phyloP scores from a whole-genome alignment of 2,329 filamentous ascomycete species.

The Juglanconis oblonga region DNA sequence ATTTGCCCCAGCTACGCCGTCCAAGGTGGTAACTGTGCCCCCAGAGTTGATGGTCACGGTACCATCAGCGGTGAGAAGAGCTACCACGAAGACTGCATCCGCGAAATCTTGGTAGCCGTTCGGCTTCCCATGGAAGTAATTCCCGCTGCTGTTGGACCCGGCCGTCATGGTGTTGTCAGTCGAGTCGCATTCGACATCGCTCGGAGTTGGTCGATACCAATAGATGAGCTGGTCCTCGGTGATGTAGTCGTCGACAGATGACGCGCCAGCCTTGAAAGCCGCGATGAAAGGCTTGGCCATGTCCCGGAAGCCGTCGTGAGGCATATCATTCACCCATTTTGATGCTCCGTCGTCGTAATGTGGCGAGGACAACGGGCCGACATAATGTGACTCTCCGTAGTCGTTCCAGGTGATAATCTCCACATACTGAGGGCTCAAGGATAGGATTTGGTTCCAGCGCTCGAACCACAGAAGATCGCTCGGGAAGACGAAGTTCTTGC shows the following conservation, averaged over 20 bases:
- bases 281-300: slow-evolving; percentile 52
- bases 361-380: slow-evolving; percentile 14
- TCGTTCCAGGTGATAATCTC: slow-evolving; percentile 19
- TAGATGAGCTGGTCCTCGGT: slow-evolving; percentile 49
- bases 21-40: slow-evolving; percentile 37
- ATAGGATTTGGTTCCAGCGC: slow-evolving; percentile 16
- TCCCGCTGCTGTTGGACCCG: slow-evolving; percentile 43
- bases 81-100: slow-evolving; percentile 51
- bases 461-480: slow-evolving; percentile 17
- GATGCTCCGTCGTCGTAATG: slow-evolving; percentile 18
- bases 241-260: slow-evolving; percentile 34
- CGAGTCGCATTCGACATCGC: slow-evolving; percentile 43
- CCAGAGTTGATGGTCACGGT: slow-evolving; percentile 45
- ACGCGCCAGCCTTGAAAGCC: slow-evolving; percentile 48
- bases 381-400: slow-evolving; percentile 20
- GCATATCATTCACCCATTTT: slow-evolving; percentile 28
- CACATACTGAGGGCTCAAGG: slow-evolving; percentile 12
- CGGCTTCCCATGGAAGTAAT: slow-evolving; percentile 50
- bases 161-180: slow-evolving; percentile 49
- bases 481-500: slow-evolving; percentile 19
- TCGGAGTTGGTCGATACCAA: slow-evolving; percentile 53
- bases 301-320: slow-evolving; percentile 53
- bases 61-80: slow-evolving; percentile 43
- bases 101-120: slow-evolving; percentile 47
- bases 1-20: slow-evolving; percentile 43